Base-by-base conservation (phyloP, 2,329 filamentous ascomycete species). In the Cladosporium sphaerospermum region DNA sequence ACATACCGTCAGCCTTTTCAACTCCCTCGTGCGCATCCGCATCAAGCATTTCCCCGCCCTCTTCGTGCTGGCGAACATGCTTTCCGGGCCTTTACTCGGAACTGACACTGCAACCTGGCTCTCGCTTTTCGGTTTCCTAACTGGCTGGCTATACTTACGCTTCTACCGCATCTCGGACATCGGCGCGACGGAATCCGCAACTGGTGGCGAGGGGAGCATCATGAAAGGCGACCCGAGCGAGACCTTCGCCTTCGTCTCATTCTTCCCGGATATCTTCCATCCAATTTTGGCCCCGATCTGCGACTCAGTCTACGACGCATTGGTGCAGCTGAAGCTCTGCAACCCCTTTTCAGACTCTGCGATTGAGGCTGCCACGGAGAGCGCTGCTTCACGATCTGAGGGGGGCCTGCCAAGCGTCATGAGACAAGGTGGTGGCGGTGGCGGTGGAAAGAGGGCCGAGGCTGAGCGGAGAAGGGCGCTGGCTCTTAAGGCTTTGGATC, bases 1-100 rank as follows among this genome's bases (percentile, higher is more conserved):
- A 57, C 93, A 99, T 71, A 99, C 93, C 9, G 92, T 97, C 50
- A 93, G 92, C 4, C 82, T 99, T 54, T 92, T 96, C 75, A 86
- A 87, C 59, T 90, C 90, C 59, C 75, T 96, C 56, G 69, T 97
- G 55, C 95, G 93, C 56, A 83, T 97, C 69, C 88, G 92, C 61
- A 90, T 99, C 52, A 84, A 85, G 68, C 83, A 86, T 68, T 85
- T 86, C 75, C 95, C 74, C 58, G 93, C 73, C 77, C 87, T 83
- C 69, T 96, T 79, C 75, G 83, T 79, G 58, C 70, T 88, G 54
- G 80, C 95, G 56, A 84, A 88, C 60, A 78, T 85, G 33, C 75
- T 88, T 50, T 83, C 83, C 31, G 81, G 83, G 33, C 69, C 85
- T 1, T 61, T 84, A 8, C 69, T 88, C 37, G 81, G 84, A 55